Evolutionary conservation across 345 rosid genomes (phyloP).

Genomic region (Salix caprea): DNA sequence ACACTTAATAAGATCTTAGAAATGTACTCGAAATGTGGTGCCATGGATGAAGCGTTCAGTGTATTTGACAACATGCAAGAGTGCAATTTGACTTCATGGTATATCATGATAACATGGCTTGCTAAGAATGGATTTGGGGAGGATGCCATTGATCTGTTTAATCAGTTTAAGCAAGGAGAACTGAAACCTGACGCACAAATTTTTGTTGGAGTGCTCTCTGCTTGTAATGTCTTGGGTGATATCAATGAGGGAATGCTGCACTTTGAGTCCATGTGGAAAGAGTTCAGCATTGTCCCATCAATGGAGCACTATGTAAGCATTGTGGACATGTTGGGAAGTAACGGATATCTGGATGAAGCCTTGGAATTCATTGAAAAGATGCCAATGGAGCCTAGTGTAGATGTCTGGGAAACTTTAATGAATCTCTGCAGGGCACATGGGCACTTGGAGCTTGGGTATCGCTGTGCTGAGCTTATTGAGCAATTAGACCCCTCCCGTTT

Average conservation of each 20-base stretch:
- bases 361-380: conserved; percentile 60
- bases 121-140: conserved; percentile 70
- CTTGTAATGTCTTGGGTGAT: conserved; percentile 68
- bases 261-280: conserved; percentile 61
- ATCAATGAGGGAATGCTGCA: conserved; percentile 68
- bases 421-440: conserved; percentile 69
- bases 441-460: conserved; percentile 67
- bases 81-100: conserved; percentile 58
- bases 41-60: conserved; percentile 40
- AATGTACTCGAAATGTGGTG: conserved; percentile 65
- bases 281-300: conserved; percentile 52
- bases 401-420: conserved; percentile 81
- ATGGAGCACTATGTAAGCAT: conserved; percentile 57
- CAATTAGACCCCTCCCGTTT: conserved; percentile 55
- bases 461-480: conserved; percentile 61
- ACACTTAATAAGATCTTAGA: conserved; percentile 47
- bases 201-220: conserved; percentile 51
- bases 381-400: conserved; percentile 54
- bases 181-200: conserved; percentile 51
- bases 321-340: conserved; percentile 62
- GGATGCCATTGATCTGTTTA: conserved; percentile 72
- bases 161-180: conserved; percentile 57
- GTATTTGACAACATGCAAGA: conserved; percentile 53
- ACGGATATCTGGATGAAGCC: conserved; percentile 75
- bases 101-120: conserved; percentile 58